Conservation (phyloP, 1,284 basidiomycete species). For the Tilletia indica region DNA sequence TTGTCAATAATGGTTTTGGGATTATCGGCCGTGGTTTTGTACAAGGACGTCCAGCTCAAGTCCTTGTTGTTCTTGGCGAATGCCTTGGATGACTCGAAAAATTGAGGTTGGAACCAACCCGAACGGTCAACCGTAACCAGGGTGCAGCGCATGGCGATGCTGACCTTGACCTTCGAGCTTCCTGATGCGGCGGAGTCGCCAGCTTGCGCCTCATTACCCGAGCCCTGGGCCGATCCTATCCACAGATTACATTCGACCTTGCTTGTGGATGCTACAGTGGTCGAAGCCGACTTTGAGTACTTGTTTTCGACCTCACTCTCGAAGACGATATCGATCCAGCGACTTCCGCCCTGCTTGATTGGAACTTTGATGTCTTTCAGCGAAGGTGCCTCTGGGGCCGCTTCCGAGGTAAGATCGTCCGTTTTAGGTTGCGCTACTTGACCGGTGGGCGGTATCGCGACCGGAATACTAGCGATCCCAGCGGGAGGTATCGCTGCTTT, state of each 20-base stretch:
- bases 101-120: conserved; percentile 9
- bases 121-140: conserved; percentile 5
- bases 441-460: no score
- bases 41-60: neutral
- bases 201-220: neutral
- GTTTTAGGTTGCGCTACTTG: no score
- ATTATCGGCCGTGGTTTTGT: neutral
- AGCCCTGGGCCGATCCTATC: neutral
- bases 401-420: neutral
- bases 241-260: neutral
- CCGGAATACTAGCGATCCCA: no score
- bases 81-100: neutral
- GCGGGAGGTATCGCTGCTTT: neutral
- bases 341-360: neutral
- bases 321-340: neutral
- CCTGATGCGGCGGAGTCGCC: neutral
- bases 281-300: neutral
- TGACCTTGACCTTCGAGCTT: neutral
- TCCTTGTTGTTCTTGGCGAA: conserved; percentile 8
- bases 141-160: neutral
- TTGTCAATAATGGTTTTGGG: neutral
- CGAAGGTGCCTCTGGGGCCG: neutral
- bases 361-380: neutral
- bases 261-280: neutral
- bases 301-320: neutral